Conservation (phyloP, 768 basidiomycete genomes). For the Auricularia sp. region DNA sequence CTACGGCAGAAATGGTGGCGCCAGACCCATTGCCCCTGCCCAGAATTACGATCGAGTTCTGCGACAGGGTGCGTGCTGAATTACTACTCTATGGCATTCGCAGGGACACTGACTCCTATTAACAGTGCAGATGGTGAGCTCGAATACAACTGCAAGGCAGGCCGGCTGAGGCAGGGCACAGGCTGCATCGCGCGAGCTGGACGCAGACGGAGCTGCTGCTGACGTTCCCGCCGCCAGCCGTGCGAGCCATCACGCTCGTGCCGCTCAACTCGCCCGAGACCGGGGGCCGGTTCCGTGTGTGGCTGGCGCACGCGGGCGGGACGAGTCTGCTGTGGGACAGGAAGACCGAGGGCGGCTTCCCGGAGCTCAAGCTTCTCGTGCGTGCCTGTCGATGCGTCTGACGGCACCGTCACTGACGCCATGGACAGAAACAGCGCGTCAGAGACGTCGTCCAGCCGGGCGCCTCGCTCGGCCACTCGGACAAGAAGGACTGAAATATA, state of each 20-base stretch:
- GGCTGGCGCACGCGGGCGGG: constrained; percentile 38
- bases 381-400: constrained; percentile 16
- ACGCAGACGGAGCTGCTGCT: constrained; percentile 85
- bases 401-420: background rate
- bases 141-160: background rate
- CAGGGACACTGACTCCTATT: constrained; percentile 1
- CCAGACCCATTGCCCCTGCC: constrained; percentile 21
- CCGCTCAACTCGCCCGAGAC: constrained; percentile 75
- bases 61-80: constrained; percentile 60
- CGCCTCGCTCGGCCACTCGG: constrained; percentile 81
- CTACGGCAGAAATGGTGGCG: background rate
- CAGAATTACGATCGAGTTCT: constrained; percentile 80
- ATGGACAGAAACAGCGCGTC: constrained; percentile 72
- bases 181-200: constrained; percentile 91
- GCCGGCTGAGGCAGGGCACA: background rate
- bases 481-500: constrained; percentile 31
- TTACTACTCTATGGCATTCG: background rate
- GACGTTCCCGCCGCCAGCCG: constrained; percentile 74
- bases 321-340: constrained; percentile 74
- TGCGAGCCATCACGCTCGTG: constrained; percentile 58
- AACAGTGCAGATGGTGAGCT: constrained; percentile 70
- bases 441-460: constrained; percentile 76
- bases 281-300: constrained; percentile 83
- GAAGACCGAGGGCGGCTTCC: constrained; percentile 85
- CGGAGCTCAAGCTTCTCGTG: constrained; percentile 78